Evolutionary conservation across 2,329 filamentous ascomycete species (phyloP).

Genomic region (Xylaria sp.): DNA sequence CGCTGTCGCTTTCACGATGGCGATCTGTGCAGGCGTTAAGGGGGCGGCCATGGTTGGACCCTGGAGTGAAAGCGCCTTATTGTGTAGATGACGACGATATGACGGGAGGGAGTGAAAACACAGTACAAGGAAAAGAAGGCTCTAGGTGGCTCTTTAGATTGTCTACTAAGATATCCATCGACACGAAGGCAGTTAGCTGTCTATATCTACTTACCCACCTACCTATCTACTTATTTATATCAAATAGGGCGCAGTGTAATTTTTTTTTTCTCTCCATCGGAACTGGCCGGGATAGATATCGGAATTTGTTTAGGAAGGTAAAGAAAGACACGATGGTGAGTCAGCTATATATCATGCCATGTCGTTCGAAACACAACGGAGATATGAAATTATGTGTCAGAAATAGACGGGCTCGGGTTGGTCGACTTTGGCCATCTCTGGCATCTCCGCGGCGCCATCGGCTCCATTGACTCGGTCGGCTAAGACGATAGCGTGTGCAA

Average conservation of each 20-base stretch:
- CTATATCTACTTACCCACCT: not conserved
- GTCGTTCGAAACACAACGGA: conserved; percentile 19
- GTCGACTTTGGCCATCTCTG: conserved; percentile 10
- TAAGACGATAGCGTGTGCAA: conserved; percentile 14
- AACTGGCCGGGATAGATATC: conserved; percentile 20
- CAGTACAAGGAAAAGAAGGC: not conserved
- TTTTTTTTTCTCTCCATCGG: conserved; percentile 7
- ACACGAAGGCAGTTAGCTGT: not conserved
- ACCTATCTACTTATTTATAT: conserved; percentile 23
- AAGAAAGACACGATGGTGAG: not conserved
- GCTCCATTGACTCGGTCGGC: conserved; percentile 10
- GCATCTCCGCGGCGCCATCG: conserved; percentile 33
- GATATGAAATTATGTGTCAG: conserved; percentile 19
- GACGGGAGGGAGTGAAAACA: not conserved
- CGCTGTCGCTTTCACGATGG: conserved; percentile 80
- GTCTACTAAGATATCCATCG: not conserved
- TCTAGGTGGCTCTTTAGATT: not conserved
- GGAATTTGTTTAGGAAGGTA: conserved; percentile 3
- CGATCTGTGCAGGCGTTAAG: conserved; percentile 72
- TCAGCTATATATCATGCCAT: conserved; percentile 27
- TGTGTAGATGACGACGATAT: not conserved
- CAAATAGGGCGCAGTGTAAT: not conserved
- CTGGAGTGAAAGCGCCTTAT: not conserved
- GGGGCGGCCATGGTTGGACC: conserved; percentile 53
- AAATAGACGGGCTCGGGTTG: conserved; percentile 17